Base-by-base conservation (phyloP, 2,329 filamentous ascomycete species). In the Microcyclospora pomicola region DNA sequence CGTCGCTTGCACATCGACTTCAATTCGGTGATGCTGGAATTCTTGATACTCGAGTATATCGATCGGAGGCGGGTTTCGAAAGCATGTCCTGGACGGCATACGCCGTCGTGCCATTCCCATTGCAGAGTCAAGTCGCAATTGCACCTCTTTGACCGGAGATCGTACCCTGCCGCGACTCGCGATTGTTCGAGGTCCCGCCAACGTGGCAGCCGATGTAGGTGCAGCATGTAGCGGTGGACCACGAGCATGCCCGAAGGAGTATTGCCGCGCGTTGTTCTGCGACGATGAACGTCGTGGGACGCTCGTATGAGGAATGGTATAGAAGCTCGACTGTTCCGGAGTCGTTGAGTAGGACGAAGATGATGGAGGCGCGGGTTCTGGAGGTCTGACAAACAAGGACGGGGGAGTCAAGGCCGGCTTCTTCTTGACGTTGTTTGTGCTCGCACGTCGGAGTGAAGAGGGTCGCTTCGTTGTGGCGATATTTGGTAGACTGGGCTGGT, bases 21-120 rank as follows among this genome's bases (percentile, higher is more conserved):
- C 59, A 2, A 73, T 54, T 30, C 68, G 60, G 27, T 66, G 63
- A 54, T 73, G 67, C 33, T 61, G 61, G 46, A 64, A 60, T 10
- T 56, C 61, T 13, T 68, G 67, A 43, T 62, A 64, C 16, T 71
- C 67, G 13, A 72, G 47, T 16, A 72, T 58, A 34, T 72, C 68
- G 29, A 59, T 58, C 2, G 67, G 67, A 28, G 60, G 51, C 28
- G 62, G 58, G 13, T 60, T 58, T 33, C 68, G 62, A 37, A 68
- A 56, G 43, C 68, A 68, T 29, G 69, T 73, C 41, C 59, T 60
- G 3, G 65, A 67, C 15, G 66, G 63, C 39, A 64, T 51, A 36
- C 61, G 58, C 36, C 65, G 57, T 31, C 59, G 51, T 28, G 58
- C 55, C 40, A 66, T 61, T 34, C 65, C 62, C 10, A 59, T 59